phyloP scores from a whole-genome alignment of 2,329 filamentous ascomycete genomes.

The Colletotrichum truncatum region DNA sequence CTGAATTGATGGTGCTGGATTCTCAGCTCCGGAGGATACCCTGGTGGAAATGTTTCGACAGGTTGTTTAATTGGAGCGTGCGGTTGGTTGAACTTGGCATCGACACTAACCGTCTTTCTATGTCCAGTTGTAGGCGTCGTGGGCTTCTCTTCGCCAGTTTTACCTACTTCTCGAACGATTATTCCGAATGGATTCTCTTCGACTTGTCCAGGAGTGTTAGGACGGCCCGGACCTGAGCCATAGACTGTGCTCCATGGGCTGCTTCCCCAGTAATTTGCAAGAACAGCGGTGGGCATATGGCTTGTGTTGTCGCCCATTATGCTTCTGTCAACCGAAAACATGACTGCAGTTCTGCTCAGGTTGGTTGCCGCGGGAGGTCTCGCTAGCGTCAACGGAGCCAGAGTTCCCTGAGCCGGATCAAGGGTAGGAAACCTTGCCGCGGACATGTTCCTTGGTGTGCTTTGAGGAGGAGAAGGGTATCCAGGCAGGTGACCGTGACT shows the following conservation, averaged over 20 bases:
- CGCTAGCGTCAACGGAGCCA: constrained; percentile 85
- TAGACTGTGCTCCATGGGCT: constrained; percentile 72
- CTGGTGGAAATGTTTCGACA: constrained; percentile 70
- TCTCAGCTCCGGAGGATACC: constrained; percentile 84
- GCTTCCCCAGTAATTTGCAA: constrained; percentile 95
- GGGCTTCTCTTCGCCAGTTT: constrained; percentile 36
- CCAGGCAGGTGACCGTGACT: constrained; percentile 83
- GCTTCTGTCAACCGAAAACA: constrained; percentile 80
- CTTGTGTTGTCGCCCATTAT: constrained; percentile 73
- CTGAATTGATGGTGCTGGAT: constrained; percentile 94
- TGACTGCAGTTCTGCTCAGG: constrained; percentile 85
- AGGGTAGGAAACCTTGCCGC: constrained; percentile 37
- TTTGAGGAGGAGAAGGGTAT: constrained; percentile 40
- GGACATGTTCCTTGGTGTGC: constrained; percentile 16
- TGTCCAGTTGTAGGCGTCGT: constrained; percentile 37
- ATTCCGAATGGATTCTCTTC: constrained; percentile 53
- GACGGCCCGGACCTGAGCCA: constrained; percentile 34
- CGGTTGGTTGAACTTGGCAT: constrained; percentile 42
- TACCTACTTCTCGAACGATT: constrained; percentile 45
- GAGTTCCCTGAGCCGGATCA: constrained; percentile 55
- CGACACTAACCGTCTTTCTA: constrained; percentile 55
- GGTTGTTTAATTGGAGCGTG: constrained; percentile 40
- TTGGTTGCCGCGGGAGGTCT: constrained; percentile 86
- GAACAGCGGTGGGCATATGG: constrained; percentile 82
- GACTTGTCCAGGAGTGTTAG: constrained; percentile 25